Evolutionary conservation across 495 filamentous ascomycete species (phyloP).

Genomic region (Hypoxylon rickii): DNA sequence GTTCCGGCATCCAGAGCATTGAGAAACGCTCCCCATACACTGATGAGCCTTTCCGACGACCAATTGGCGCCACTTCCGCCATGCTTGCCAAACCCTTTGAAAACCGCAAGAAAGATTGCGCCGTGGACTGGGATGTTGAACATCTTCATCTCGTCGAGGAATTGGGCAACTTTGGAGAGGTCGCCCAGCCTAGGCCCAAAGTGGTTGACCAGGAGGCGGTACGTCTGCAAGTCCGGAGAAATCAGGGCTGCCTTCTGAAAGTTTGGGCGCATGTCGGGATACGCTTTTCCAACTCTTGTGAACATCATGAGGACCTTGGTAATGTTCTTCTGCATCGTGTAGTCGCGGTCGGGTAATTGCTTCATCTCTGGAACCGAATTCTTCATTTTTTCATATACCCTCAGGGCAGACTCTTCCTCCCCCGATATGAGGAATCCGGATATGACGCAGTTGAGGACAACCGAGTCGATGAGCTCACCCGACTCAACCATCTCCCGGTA

Average conservation of each 20-base stretch:
- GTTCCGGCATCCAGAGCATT: conserved; percentile 43
- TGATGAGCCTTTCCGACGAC: conserved; percentile 63
- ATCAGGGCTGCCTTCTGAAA: conserved; percentile 61
- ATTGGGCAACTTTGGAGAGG: conserved; percentile 56
- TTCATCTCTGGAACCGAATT: conserved; percentile 45
- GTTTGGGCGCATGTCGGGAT: conserved; percentile 45
- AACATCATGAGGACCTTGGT: conserved; percentile 61
- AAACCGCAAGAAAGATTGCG: conserved; percentile 66
- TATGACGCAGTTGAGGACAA: conserved; percentile 84
- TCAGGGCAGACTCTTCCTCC: conserved; percentile 72
- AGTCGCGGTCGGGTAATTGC: conserved; percentile 46
- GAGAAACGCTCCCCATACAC: conserved; percentile 52
- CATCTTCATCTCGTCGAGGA: conserved; percentile 68
- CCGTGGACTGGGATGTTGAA: conserved; percentile 62
- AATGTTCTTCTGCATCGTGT: conserved; percentile 53
- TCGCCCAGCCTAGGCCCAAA: conserved; percentile 59
- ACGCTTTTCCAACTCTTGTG: conserved; percentile 46
- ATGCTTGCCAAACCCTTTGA: conserved; percentile 75
- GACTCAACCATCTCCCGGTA: conserved; percentile 77
- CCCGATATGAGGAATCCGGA: conserved; percentile 72
- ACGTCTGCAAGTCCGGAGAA: conserved; percentile 67
- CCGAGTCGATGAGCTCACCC: conserved; percentile 87
- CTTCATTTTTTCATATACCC: conserved; percentile 84
- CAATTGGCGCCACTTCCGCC: conserved; percentile 68
- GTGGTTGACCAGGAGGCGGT: conserved; percentile 64